phyloP scores from a whole-genome alignment of 164 flowering plant species.

The Sextonia rubra region DNA sequence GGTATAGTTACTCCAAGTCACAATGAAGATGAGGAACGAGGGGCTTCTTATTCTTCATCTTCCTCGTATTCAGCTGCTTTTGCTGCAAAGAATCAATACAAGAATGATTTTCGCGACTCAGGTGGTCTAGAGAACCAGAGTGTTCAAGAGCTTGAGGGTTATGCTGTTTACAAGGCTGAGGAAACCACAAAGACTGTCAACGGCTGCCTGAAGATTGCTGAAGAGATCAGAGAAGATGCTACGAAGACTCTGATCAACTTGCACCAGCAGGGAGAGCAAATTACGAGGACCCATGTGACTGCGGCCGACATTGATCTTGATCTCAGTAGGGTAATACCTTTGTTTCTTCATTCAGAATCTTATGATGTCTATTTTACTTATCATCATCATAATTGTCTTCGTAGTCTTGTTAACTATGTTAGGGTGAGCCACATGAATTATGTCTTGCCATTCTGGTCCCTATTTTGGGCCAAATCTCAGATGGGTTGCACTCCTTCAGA shows the following conservation, averaged over 20 bases:
- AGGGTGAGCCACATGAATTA: too few relatives aligned
- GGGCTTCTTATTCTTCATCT: background rate
- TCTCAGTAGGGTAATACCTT: constrained; percentile 46
- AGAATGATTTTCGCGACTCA: constrained; percentile 41
- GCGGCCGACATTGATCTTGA: constrained; percentile 62
- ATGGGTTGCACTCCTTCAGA: background rate
- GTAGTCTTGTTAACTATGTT: too few relatives aligned
- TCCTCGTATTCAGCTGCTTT: background rate
- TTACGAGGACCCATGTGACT: constrained; percentile 56
- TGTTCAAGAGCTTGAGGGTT: constrained; percentile 66
- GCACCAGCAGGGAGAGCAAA: constrained; percentile 85
- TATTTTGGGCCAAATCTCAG: too few relatives aligned
- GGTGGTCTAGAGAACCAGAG: constrained; percentile 55
- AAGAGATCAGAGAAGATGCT: constrained; percentile 69
- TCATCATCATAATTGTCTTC: too few relatives aligned
- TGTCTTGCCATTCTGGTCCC: background rate
- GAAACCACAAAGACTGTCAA: constrained; percentile 58
- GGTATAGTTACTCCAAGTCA: background rate
- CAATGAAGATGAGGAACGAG: background rate
- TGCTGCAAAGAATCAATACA: constrained; percentile 39
- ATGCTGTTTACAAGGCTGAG: constrained; percentile 64
- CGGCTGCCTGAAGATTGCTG: constrained; percentile 67
- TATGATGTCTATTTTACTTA: background rate
- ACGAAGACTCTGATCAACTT: constrained; percentile 56
- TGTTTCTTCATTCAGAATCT: background rate